Evolutionary conservation across 2,329 filamentous ascomycete genomes (phyloP), one percentile per base, ranked within the genome.

Genomic region (Ilyonectria sp.): DNA sequence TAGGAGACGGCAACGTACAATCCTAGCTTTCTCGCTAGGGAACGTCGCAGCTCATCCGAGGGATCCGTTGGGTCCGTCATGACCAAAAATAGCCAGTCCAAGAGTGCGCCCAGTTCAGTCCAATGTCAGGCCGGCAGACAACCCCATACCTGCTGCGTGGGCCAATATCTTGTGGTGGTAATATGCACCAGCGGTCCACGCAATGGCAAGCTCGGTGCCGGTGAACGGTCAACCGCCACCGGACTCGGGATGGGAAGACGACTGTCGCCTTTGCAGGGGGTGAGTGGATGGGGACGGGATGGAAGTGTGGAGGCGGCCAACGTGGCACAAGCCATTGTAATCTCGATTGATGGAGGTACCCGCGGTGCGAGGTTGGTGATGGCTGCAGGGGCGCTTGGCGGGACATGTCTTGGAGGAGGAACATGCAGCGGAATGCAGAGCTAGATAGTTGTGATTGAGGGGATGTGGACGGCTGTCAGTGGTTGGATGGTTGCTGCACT

Each of bases 311-410:
- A 65, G 57, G 61, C 52, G 47, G 44, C 60, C 60, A 67, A 65
- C 37, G 61, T 72, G 71, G 69, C 68, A 71, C 65, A 65, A 66
- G 69, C 71, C 65, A 64, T 69, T 63, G 62, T 69, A 72, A 69
- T 72, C 61, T 71, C 62, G 60, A 65, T 67, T 68, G 67, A 58
- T 49, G 40, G 58, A 60, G 55, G 46, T 44, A 59, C 50, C 54
- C 54, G 43, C 52, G 19, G 19, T 19, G 49, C 40, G 54, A 37
- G 44, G 15, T 46, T 43, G 35, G 33, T 46, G 52, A 52, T 49
- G 29, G 43, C 23, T 26, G 29, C 43, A 37, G 29, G 40, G 40
- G 23, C 17, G 26, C 37, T 46, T 29, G 52, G 21, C 23, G 46
- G 53, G 44, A 53, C 11, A 52, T 29, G 49, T 35, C 26, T 52